phyloP scores from a whole-genome alignment of 169 alveolate species.

The Eimeria tenella region DNA sequence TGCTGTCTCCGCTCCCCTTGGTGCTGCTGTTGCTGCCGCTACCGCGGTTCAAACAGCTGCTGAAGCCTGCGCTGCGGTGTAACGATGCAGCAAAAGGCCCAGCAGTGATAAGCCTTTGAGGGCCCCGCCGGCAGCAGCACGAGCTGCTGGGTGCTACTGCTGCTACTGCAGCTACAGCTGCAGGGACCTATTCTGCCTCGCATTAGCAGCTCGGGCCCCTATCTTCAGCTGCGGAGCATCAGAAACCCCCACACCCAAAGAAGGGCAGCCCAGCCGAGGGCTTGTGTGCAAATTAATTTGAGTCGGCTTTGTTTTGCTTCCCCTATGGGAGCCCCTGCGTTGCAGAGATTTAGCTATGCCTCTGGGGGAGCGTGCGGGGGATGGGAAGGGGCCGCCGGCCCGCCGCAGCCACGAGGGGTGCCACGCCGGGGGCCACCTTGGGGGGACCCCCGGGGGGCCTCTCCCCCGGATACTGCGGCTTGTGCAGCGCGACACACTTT shows the following conservation, averaged over 20 bases:
- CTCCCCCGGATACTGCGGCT: background rate
- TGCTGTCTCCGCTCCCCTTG: background rate
- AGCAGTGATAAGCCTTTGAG: background rate
- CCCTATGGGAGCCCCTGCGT: background rate
- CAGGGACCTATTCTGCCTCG: background rate
- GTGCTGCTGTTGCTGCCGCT: slow-evolving; percentile 7
- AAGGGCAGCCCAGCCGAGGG: background rate
- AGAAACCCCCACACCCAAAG: background rate
- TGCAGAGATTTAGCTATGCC: background rate
- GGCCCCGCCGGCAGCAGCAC: background rate
- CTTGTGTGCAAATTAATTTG: background rate
- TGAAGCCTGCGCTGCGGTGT: too few species aligned
- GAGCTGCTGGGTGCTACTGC: too few species aligned
- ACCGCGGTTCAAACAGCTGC: background rate
- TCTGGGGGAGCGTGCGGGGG: background rate
- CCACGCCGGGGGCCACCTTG: background rate
- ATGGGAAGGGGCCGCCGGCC: background rate
- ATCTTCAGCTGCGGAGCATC: background rate
- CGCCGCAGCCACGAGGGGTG: background rate
- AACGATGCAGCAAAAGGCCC: background rate
- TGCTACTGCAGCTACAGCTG: background rate
- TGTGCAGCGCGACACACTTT: background rate
- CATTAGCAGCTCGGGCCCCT: background rate
- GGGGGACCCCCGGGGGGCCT: too few species aligned
- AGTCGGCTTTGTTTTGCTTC: background rate